A percentile compares a stretch with the other conserved stretches of the same genome.
phyloP scores from a whole-genome alignment of 768 basidiomycete genomes.

The Lentinula edodes region DNA sequence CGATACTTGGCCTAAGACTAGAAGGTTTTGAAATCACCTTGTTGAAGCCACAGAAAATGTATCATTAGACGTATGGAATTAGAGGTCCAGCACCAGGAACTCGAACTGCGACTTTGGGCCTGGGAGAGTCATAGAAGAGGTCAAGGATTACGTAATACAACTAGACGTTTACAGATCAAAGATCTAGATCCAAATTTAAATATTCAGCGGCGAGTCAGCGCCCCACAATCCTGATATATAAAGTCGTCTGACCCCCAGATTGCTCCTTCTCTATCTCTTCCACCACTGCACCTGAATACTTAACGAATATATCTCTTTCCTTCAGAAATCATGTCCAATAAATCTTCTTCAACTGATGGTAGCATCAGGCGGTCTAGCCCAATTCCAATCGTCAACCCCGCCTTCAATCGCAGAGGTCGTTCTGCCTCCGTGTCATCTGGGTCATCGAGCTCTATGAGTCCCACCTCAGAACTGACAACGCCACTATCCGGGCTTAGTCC shows the following conservation, averaged over 20 bases:
- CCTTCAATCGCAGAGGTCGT: slow-evolving; percentile 40
- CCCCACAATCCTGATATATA: neutral
- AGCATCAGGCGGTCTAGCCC: slow-evolving; percentile 53
- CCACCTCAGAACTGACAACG: slow-evolving; percentile 38
- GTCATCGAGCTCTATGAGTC: slow-evolving; percentile 37
- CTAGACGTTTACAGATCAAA: neutral
- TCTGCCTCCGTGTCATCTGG: slow-evolving; percentile 60
- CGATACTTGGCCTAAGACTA: neutral
- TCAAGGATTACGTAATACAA: neutral
- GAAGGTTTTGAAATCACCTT: neutral
- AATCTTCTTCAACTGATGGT: slow-evolving; percentile 18
- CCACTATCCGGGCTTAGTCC: slow-evolving; percentile 42
- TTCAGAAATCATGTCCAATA: slow-evolving; percentile 24
- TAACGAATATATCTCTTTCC: neutral
- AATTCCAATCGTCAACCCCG: slow-evolving; percentile 47
- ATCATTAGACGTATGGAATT: too few species aligned
- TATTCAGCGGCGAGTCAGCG: neutral
- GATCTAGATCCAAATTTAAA: neutral
- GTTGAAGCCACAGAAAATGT: too few species aligned
- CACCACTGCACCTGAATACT: neutral
- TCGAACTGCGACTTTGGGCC: too few species aligned
- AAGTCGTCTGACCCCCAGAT: neutral
- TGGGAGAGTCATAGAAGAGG: neutral
- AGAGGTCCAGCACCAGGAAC: too few species aligned
- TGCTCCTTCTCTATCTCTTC: neutral